Evolutionary conservation across 495 filamentous ascomycete species (phyloP).

Genomic region (Lophium mytilinum): DNA sequence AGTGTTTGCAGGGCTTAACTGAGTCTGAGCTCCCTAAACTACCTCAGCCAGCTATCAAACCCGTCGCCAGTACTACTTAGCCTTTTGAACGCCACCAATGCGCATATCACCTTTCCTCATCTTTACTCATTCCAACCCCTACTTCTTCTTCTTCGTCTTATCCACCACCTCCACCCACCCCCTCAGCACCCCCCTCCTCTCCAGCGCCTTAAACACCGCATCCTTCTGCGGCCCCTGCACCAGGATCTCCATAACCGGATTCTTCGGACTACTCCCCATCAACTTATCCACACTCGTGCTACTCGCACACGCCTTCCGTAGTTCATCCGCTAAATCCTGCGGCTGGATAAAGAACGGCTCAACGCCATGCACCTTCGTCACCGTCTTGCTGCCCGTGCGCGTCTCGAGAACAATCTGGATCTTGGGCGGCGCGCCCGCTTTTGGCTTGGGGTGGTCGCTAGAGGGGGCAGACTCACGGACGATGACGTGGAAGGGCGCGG

Average conservation of each 20-base stretch:
- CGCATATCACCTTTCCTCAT: background rate
- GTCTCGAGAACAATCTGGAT: constrained; percentile 53
- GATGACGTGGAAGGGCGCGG: constrained; percentile 49
- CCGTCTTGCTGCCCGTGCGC: constrained; percentile 59
- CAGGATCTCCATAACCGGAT: constrained; percentile 61
- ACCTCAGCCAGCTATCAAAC: too few relatives aligned
- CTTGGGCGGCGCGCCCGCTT: constrained; percentile 53
- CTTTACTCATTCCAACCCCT: background rate
- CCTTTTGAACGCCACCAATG: too few relatives aligned
- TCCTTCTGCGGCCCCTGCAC: constrained; percentile 62
- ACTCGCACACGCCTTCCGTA: constrained; percentile 64
- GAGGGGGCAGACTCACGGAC: constrained; percentile 31
- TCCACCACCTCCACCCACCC: constrained; percentile 58
- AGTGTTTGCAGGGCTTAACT: too few relatives aligned
- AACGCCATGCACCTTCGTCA: constrained; percentile 55
- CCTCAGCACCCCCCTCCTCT: constrained; percentile 52
- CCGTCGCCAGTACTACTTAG: too few relatives aligned
- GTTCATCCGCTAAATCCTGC: constrained; percentile 54
- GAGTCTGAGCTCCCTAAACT: too few relatives aligned
- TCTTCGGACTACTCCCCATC: constrained; percentile 50
- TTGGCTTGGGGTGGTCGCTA: constrained; percentile 49
- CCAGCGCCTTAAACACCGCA: constrained; percentile 52
- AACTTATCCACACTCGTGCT: constrained; percentile 59
- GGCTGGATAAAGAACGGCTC: constrained; percentile 58
- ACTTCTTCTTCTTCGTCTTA: constrained; percentile 66